Base-by-base conservation (phyloP, 306 rosid genomes). In the Sicyos baderoa region DNA sequence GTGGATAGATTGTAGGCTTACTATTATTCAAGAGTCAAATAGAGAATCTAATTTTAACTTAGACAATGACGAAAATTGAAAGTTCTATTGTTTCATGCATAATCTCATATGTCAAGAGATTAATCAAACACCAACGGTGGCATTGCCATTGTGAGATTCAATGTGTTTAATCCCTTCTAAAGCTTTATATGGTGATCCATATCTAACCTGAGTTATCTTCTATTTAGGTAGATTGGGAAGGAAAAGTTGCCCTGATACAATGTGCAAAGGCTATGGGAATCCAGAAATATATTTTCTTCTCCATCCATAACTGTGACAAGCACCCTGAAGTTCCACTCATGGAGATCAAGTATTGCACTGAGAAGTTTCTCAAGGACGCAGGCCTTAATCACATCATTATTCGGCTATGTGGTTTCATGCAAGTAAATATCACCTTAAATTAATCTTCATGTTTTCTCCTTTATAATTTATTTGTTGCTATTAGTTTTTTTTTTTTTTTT, bases 231-330 rank as follows among this genome's bases (percentile, higher is more conserved):
- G 99, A 93, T 69, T 90, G 99, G 98, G 94, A 90, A 86, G 99
- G 99, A 47, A 93, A 93, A 79, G 99, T 93, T 63, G 97, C 94
- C 77, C 97, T 93, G 1, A 88, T 90, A 70, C 99, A 93, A 77
- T 88, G 96, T 69, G 97, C 98, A 3, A 93, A 88, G 70, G 98
- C 98, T n/a, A 93, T 93, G 98, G 89, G 94, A 48, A 90, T 93
- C 80, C 97, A 93, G 82, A 89, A 89, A 65, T 93, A 78, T 74
- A 80, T 93, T 2, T 93, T 93, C 85, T 93, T 79, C 79, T 93
- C 99, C 79, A 93, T 90, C 78, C 99, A 93, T 68, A 93, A 93
- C 77, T 90, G 97, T 44, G 97, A 93, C 75, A 88, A 88, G 76
- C 99, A 90, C 72, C 97, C 97, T 1, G 99, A 93, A 79, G 97